Percentiles rank a stretch among this genome's conserved stretches.
Evolutionary conservation across 495 filamentous ascomycete species (phyloP).

Genomic region (Penicillium taxi): DNA sequence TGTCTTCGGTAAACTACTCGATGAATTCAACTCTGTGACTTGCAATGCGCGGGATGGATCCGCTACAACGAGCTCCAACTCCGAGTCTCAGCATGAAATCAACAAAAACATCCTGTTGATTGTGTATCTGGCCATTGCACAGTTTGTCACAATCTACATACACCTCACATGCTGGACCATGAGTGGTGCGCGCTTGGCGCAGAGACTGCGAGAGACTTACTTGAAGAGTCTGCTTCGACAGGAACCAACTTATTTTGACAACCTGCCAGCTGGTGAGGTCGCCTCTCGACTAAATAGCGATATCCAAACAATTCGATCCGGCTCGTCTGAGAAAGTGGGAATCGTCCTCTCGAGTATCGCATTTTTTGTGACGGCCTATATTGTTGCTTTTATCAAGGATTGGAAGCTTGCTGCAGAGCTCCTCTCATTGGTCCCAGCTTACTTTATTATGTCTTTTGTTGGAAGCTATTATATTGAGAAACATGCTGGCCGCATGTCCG

Average conservation of each 20-base stretch:
- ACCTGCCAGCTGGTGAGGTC: slow-evolving; percentile 50
- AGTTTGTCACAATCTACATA: slow-evolving; percentile 52
- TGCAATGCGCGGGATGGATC: slow-evolving; percentile 32
- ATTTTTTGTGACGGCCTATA: slow-evolving; percentile 57
- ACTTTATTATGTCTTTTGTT: slow-evolving; percentile 55
- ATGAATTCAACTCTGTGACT: slow-evolving; percentile 55
- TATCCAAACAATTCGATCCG: slow-evolving; percentile 52
- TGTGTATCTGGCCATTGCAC: slow-evolving; percentile 55
- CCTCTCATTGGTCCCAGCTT: slow-evolving; percentile 55
- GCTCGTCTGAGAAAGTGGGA: slow-evolving; percentile 61
- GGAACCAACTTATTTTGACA: slow-evolving; percentile 55
- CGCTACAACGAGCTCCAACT: slow-evolving; percentile 8
- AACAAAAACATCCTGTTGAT: slow-evolving; percentile 53
- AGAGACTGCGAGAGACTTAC: slow-evolving; percentile 52
- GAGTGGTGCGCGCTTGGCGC: slow-evolving; percentile 52
- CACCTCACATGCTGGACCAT: slow-evolving; percentile 51
- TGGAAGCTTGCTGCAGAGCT: slow-evolving; percentile 32
- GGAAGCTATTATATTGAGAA: slow-evolving; percentile 54
- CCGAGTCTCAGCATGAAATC: slow-evolving; percentile 35
- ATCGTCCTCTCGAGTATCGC: slow-evolving; percentile 49
- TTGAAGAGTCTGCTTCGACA: slow-evolving; percentile 50
- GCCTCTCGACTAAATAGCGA: slow-evolving; percentile 53
- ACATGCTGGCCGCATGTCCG: slow-evolving; percentile 45
- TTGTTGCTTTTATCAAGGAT: slow-evolving; percentile 57
- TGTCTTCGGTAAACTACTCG: slow-evolving; percentile 59